Evolutionary conservation across 2,329 filamentous ascomycete genomes (phyloP).

Genomic region (Xylogone sp.): DNA sequence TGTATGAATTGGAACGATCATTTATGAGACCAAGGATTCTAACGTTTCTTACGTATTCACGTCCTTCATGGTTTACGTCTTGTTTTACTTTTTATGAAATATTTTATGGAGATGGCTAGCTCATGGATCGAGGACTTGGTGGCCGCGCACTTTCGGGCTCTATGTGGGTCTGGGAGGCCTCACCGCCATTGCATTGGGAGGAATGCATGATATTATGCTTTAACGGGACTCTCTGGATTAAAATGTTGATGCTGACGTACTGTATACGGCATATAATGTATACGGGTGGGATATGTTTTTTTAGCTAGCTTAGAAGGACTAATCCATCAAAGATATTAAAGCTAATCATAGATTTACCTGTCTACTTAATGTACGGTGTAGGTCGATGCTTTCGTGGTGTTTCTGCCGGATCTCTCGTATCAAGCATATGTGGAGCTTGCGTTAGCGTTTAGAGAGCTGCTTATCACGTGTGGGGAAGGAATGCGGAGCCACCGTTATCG

Average conservation of each 20-base stretch:
- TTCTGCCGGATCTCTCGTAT: too few relatives aligned
- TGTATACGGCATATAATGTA: not conserved
- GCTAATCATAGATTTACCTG: not conserved
- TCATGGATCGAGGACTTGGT: not conserved
- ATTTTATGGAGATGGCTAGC: not conserved
- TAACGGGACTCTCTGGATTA: not conserved
- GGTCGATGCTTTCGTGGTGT: too few relatives aligned
- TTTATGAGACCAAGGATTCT: constrained; percentile 26
- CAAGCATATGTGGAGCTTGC: too few relatives aligned
- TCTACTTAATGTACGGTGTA: too few relatives aligned
- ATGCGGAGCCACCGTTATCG: too few relatives aligned
- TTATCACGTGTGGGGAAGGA: too few relatives aligned
- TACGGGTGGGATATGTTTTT: not conserved
- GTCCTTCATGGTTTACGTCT: constrained; percentile 1
- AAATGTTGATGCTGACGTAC: not conserved
- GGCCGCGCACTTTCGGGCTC: not conserved
- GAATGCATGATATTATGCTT: not conserved
- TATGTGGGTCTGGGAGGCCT: not conserved
- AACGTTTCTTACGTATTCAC: constrained; percentile 17
- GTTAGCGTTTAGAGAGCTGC: too few relatives aligned
- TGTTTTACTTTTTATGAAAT: constrained; percentile 17
- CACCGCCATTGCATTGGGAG: not conserved
- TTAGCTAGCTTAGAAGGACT: not conserved
- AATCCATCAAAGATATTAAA: not conserved
- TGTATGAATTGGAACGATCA: constrained; percentile 22